phyloP scores from a whole-genome alignment of 805 yeast species.

The Yamadazyma scolyti region DNA sequence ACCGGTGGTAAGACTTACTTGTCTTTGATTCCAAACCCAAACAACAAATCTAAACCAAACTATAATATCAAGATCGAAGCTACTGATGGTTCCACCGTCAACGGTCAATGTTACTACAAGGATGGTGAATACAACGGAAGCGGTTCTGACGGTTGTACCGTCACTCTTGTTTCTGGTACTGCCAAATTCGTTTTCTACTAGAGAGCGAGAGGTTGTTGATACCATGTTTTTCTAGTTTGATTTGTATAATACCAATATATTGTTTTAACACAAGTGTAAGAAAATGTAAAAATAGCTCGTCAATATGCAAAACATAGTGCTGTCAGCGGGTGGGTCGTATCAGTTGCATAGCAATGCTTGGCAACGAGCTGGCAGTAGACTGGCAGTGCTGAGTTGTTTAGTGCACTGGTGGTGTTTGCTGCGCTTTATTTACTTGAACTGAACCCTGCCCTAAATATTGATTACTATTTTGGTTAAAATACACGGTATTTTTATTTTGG shows the following conservation, averaged over 20 bases:
- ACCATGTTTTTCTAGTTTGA: conserved; percentile 1
- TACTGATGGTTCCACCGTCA: conserved; percentile 47
- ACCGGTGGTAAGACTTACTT: conserved; percentile 67
- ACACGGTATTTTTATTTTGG: neutral
- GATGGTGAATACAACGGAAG: conserved; percentile 69
- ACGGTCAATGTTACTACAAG: conserved; percentile 77
- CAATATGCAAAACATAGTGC: no score
- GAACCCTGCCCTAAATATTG: conserved; percentile 1
- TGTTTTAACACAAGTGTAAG: conserved; percentile 5
- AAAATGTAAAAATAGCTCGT: no score
- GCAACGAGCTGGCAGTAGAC: no score
- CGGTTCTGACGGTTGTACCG: conserved; percentile 78
- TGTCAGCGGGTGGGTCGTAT: no score
- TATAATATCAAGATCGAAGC: conserved; percentile 62
- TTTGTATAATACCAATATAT: conserved; percentile 10
- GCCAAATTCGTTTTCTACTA: conserved; percentile 52
- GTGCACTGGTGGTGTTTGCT: neutral
- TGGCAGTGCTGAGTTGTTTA: no score
- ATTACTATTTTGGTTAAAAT: conserved; percentile 1
- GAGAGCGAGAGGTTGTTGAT: neutral
- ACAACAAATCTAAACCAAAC: conserved; percentile 63
- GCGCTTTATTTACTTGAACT: conserved; percentile 1
- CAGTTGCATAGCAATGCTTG: no score
- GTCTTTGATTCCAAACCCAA: conserved; percentile 93
- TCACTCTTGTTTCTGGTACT: conserved; percentile 55